Evolutionary conservation across 768 basidiomycete species (phyloP).

Genomic region (Xerocomellus intermedius): DNA sequence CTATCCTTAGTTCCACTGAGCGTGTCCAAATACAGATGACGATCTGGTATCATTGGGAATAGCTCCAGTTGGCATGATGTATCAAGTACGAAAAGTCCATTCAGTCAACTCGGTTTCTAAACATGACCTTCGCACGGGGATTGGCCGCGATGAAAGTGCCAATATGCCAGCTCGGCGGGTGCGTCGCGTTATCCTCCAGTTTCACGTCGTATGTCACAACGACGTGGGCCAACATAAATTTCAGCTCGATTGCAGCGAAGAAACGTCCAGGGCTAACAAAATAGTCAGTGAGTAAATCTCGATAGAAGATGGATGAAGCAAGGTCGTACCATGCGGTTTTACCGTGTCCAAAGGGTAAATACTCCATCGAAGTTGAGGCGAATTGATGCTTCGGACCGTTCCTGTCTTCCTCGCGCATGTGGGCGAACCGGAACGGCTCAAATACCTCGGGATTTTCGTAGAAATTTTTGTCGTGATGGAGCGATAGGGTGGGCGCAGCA

Average conservation of each 20-base stretch:
- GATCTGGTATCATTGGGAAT: no score
- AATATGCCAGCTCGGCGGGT: not conserved
- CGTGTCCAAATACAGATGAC: no score
- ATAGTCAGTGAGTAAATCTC: no score
- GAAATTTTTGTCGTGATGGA: conserved; percentile 16
- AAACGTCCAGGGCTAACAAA: conserved; percentile 16
- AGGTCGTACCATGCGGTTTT: conserved; percentile 9
- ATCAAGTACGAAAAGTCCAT: not conserved
- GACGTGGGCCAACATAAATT: conserved; percentile 13
- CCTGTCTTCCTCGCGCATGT: conserved; percentile 30
- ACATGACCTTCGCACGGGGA: not conserved
- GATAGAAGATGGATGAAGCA: not conserved
- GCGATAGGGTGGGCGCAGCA: conserved; percentile 13
- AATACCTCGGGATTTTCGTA: conserved; percentile 28
- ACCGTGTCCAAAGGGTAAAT: conserved; percentile 38
- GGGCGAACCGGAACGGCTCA: conserved; percentile 14
- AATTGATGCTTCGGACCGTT: conserved; percentile 33
- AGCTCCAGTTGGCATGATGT: no score
- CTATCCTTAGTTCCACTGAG: no score
- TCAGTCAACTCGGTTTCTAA: not conserved
- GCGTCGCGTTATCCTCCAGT: not conserved
- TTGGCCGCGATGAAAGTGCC: not conserved
- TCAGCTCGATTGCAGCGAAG: conserved; percentile 8
- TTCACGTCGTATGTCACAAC: conserved; percentile 11
- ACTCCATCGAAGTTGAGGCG: conserved; percentile 31